These are phyloP conservation scores for Dipteronia sinensis DNA, from an alignment of 345 rosid species.

Conservation along the genomic window DNA sequence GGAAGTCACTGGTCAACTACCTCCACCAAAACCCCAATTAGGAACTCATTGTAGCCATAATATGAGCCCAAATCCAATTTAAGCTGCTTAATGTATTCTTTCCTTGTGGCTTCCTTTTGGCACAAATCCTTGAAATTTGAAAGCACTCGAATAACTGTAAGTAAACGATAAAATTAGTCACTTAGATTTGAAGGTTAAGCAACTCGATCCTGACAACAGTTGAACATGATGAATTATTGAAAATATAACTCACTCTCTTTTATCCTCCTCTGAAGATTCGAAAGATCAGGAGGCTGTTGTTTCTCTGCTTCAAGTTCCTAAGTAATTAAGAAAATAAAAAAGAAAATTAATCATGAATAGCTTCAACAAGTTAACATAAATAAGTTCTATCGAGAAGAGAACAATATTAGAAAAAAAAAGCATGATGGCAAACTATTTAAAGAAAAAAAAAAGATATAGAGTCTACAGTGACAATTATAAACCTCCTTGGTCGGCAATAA, in stretches of 20 bases:
- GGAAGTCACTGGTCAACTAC: slow-evolving; percentile 36
- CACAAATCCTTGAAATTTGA: slow-evolving; percentile 67
- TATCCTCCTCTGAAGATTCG: slow-evolving; percentile 71
- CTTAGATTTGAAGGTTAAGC: not conserved
- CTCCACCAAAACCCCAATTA: slow-evolving; percentile 78
- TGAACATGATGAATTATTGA: slow-evolving; percentile 5
- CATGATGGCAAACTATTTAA: not conserved
- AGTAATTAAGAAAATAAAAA: slow-evolving; percentile 12
- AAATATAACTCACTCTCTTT: slow-evolving; percentile 64
- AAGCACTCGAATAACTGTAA: slow-evolving; percentile 79
- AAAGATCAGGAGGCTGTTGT: slow-evolving; percentile 74
- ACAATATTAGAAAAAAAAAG: not conserved
- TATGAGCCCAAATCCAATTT: slow-evolving; percentile 74
- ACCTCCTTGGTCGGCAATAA: slow-evolving; percentile 89
- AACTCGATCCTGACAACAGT: slow-evolving; percentile 1
- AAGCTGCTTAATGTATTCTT: slow-evolving; percentile 71
- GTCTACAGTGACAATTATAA: not conserved
- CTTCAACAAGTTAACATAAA: not conserved
- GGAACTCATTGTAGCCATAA: slow-evolving; percentile 90
- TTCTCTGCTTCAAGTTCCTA: slow-evolving; percentile 90
- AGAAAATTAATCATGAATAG: not conserved
- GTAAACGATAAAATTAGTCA: slow-evolving; percentile 5
- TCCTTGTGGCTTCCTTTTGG: slow-evolving; percentile 67
- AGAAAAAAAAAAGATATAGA: slow-evolving; percentile 6
- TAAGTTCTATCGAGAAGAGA: not conserved